A percentile compares a stretch with the other conserved stretches of the same genome.
phyloP scores from a whole-genome alignment of 306 rosid genomes.

The Quercus rubra region DNA sequence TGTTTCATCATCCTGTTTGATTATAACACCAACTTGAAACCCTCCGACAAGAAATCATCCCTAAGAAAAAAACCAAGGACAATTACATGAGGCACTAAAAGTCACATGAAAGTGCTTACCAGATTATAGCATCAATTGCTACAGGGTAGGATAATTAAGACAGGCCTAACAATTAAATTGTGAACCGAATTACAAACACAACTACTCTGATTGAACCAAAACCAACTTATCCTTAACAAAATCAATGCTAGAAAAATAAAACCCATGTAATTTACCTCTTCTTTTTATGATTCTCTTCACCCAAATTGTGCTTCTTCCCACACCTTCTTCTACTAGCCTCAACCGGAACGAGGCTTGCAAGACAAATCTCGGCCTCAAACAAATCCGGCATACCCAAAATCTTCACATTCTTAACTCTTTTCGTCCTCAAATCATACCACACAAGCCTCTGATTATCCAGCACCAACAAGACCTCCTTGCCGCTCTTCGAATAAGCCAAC shows the following conservation, averaged over 20 bases:
- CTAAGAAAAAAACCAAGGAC: conserved; percentile 28
- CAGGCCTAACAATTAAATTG: conserved; percentile 7
- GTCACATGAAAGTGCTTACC: neutral
- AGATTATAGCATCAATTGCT: neutral
- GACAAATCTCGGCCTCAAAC: conserved; percentile 45
- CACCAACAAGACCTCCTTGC: conserved; percentile 42
- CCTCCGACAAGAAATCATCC: conserved; percentile 60
- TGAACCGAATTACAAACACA: neutral
- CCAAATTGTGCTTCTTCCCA: conserved; percentile 10
- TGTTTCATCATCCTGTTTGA: neutral
- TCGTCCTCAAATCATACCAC: conserved; percentile 47
- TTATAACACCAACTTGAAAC: conserved; percentile 56
- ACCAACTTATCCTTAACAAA: neutral
- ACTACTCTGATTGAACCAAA: conserved; percentile 12
- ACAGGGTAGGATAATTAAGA: conserved; percentile 3
- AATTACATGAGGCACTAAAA: neutral
- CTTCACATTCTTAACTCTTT: conserved; percentile 6
- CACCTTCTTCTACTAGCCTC: conserved; percentile 1
- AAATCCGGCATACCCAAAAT: conserved; percentile 34
- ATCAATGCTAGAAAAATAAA: neutral
- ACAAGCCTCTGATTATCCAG: conserved; percentile 34
- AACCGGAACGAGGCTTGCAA: conserved; percentile 57
- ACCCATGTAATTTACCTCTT: conserved; percentile 35
- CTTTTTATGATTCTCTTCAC: conserved; percentile 20
- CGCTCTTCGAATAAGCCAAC: conserved; percentile 41